phyloP scores from a whole-genome alignment of 2,329 filamentous ascomycete genomes.

The Sarocladiaceae sp. region DNA sequence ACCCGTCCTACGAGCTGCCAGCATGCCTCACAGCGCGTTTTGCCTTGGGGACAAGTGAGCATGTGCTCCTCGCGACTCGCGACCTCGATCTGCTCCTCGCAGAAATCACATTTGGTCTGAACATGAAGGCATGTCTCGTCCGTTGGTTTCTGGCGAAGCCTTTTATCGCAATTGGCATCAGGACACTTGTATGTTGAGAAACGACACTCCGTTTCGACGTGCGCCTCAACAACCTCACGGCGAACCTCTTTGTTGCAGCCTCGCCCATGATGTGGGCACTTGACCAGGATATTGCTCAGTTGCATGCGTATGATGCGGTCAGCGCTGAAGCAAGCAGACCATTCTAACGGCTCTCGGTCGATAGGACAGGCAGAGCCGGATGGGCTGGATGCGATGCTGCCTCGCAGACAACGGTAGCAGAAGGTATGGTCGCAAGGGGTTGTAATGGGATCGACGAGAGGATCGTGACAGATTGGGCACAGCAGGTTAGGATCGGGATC shows the following conservation, averaged over 20 bases:
- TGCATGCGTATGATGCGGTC: constrained; percentile 50
- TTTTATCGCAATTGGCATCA: constrained; percentile 43
- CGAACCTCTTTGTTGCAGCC: constrained; percentile 46
- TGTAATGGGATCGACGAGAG: constrained; percentile 54
- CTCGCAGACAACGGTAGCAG: constrained; percentile 50
- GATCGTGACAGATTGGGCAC: constrained; percentile 52
- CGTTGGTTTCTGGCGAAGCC: constrained; percentile 43
- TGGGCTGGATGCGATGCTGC: constrained; percentile 33
- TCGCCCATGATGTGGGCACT: constrained; percentile 46
- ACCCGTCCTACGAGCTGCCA: constrained; percentile 35
- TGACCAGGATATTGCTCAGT: constrained; percentile 52
- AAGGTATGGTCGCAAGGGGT: constrained; percentile 61
- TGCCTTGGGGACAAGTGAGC: constrained; percentile 38
- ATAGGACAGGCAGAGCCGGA: constrained; percentile 46
- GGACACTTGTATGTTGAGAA: constrained; percentile 52
- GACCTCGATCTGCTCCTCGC: constrained; percentile 42
- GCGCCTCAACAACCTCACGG: constrained; percentile 48
- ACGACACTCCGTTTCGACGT: constrained; percentile 50
- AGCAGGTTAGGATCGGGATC: constrained; percentile 42
- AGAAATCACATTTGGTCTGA: constrained; percentile 45
- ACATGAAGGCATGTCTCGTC: constrained; percentile 51
- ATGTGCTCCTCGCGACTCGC: constrained; percentile 32
- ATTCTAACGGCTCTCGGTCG: constrained; percentile 41
- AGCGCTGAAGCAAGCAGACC: constrained; percentile 34
- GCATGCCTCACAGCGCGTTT: constrained; percentile 44